These are phyloP conservation scores for Mycena polygramma DNA, from an alignment of 768 basidiomycete genomes.

Conservation along the genomic window DNA sequence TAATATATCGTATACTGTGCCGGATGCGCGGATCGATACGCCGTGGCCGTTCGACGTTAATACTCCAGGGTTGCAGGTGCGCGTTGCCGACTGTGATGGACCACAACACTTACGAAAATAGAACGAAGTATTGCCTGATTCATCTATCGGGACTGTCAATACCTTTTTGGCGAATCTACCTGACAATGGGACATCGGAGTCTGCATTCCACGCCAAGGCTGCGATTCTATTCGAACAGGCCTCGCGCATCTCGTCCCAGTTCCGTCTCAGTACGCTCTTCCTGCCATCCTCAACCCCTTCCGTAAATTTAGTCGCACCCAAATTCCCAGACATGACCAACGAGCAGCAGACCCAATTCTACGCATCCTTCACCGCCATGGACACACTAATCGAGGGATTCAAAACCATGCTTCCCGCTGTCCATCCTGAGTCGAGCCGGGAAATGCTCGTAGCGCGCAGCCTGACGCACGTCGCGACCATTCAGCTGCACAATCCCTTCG, in stretches of 20 bases:
- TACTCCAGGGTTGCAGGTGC: too few species aligned
- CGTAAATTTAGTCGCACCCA: background rate
- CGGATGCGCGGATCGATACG: constrained; percentile 49
- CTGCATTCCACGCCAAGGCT: constrained; percentile 17
- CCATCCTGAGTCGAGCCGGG: constrained; percentile 11
- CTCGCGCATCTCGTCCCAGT: constrained; percentile 34
- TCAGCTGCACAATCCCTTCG: constrained; percentile 43
- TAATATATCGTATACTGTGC: constrained; percentile 42
- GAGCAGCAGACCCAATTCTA: constrained; percentile 39
- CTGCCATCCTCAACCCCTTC: background rate
- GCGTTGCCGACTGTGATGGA: too few species aligned
- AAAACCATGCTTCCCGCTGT: constrained; percentile 14
- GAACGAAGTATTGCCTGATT: background rate
- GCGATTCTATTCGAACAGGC: constrained; percentile 47
- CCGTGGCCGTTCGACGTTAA: constrained; percentile 54
- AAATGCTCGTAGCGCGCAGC: constrained; percentile 41
- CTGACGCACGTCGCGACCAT: constrained; percentile 28
- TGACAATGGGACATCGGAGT: constrained; percentile 10
- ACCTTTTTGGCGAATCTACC: constrained; percentile 21
- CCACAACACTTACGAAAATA: background rate
- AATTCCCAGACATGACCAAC: constrained; percentile 36
- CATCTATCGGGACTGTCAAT: constrained; percentile 25
- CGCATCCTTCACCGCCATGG: constrained; percentile 41
- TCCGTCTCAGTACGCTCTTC: constrained; percentile 37
- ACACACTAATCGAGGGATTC: constrained; percentile 42